Evolutionary conservation across 352 stramenopile species (phyloP).

Genomic region (Globisporangium recalcitrans): DNA sequence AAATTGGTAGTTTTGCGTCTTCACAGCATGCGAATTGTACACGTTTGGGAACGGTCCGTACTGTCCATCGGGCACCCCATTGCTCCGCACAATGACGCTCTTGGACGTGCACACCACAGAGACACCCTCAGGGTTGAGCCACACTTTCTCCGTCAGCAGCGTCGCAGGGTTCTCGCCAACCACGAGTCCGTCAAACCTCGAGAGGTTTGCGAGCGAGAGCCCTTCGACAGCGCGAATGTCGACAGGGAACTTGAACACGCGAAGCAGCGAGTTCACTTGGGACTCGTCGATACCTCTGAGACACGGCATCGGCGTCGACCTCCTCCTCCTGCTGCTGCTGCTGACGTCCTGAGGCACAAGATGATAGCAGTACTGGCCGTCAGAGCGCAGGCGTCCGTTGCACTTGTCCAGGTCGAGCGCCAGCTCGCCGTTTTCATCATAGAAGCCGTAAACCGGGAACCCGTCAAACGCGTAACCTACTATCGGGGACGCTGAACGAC

Average conservation of each 20-base stretch:
- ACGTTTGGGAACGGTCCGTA: constrained; percentile 64
- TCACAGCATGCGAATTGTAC: constrained; percentile 46
- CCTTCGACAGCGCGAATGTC: constrained; percentile 47
- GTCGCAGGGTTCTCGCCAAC: constrained; percentile 42
- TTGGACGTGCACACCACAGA: constrained; percentile 48
- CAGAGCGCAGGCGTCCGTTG: constrained; percentile 31
- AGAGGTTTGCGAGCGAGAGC: constrained; percentile 39
- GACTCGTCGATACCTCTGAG: constrained; percentile 38
- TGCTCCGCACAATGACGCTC: constrained; percentile 54
- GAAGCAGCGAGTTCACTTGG: constrained; percentile 15
- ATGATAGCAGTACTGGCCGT: constrained; percentile 60
- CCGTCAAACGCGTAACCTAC: constrained; percentile 65
- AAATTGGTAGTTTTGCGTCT: constrained; percentile 63
- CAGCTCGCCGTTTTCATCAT: constrained; percentile 40
- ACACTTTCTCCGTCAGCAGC: constrained; percentile 20
- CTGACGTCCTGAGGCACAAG: constrained; percentile 17
- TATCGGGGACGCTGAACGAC: constrained; percentile 24
- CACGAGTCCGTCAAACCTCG: constrained; percentile 43
- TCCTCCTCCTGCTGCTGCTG: background rate
- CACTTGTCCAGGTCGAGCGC: constrained; percentile 46
- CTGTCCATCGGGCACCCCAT: constrained; percentile 36
- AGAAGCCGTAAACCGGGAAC: constrained; percentile 48
- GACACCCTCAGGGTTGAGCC: constrained; percentile 47
- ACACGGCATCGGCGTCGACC: constrained; percentile 47
- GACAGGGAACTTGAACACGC: constrained; percentile 41